Conservation (phyloP, 2,329 filamentous ascomycete species). For the Penicillium sp. region DNA sequence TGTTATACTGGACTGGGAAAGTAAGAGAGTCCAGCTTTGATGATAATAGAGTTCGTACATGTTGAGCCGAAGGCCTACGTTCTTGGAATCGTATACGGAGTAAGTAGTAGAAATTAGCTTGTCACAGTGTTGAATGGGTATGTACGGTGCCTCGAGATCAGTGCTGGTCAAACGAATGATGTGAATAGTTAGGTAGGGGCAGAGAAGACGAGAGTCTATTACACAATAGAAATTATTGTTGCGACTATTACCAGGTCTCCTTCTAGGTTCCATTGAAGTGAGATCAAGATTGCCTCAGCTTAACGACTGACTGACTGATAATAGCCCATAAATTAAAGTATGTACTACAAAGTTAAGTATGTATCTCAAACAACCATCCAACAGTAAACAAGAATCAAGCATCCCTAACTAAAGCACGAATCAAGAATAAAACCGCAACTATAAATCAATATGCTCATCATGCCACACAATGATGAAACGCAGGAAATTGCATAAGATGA, state of each 20-base stretch:
- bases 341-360: conserved; percentile 24
- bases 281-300: too few relatives aligned
- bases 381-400: conserved; percentile 1
- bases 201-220: background rate
- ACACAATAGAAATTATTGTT: background rate
- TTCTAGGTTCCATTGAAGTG: too few relatives aligned
- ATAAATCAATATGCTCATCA: conserved; percentile 7
- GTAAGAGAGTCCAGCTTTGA: too few relatives aligned
- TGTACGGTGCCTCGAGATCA: too few relatives aligned
- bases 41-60: too few relatives aligned
- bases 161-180: too few relatives aligned
- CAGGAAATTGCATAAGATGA: background rate
- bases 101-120: too few relatives aligned
- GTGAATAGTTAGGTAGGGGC: too few relatives aligned
- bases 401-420: background rate
- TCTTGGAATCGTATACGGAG: too few relatives aligned
- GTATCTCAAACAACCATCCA: conserved; percentile 11
- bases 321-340: conserved; percentile 16
- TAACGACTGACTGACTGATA: background rate
- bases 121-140: too few relatives aligned
- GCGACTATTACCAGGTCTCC: background rate
- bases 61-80: too few relatives aligned
- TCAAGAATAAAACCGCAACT: background rate
- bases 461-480: background rate
- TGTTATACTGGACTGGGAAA: too few relatives aligned